Evolutionary conservation across 192 early-diverging fungal species (phyloP).

Genomic region (Coemansia sp.): DNA sequence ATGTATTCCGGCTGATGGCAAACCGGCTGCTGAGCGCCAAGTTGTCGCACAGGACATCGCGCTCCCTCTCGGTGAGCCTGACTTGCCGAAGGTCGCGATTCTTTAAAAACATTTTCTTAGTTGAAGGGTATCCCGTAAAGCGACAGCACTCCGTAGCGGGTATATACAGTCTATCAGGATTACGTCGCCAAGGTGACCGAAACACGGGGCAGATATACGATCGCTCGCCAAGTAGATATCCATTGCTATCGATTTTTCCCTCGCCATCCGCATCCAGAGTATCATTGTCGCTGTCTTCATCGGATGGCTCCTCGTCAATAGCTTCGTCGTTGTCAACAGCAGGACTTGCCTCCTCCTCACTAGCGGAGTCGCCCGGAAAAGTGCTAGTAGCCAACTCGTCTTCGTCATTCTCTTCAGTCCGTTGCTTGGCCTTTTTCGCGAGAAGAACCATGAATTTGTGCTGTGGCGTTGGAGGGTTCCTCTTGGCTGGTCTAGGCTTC

Average conservation of each 20-base stretch:
- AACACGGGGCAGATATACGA: conserved; percentile 1
- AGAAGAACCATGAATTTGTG: not conserved
- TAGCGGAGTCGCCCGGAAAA: not conserved
- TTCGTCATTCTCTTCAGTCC: not conserved
- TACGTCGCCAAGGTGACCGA: not conserved
- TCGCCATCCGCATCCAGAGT: not conserved
- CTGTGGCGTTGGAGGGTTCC: not conserved
- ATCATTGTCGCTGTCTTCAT: not conserved
- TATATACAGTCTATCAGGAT: not conserved
- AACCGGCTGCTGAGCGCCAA: not conserved
- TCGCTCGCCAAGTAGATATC: not conserved
- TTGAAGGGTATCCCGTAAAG: not conserved
- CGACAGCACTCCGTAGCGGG: not conserved
- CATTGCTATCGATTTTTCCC: not conserved
- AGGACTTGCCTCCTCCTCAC: not conserved
- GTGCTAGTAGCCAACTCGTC: not conserved
- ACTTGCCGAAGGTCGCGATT: not conserved
- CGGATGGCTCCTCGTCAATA: not conserved
- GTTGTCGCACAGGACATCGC: not conserved
- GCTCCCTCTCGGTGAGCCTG: not conserved
- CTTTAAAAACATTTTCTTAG: not conserved
- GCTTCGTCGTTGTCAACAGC: not conserved
- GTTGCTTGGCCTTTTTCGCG: not conserved
- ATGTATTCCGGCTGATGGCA: not conserved
- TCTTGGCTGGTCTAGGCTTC: not conserved